Evolutionary conservation across 2,329 filamentous ascomycete genomes (phyloP), one percentile per base, ranked within the genome.

Genomic region (Albifimbria verrucaria): DNA sequence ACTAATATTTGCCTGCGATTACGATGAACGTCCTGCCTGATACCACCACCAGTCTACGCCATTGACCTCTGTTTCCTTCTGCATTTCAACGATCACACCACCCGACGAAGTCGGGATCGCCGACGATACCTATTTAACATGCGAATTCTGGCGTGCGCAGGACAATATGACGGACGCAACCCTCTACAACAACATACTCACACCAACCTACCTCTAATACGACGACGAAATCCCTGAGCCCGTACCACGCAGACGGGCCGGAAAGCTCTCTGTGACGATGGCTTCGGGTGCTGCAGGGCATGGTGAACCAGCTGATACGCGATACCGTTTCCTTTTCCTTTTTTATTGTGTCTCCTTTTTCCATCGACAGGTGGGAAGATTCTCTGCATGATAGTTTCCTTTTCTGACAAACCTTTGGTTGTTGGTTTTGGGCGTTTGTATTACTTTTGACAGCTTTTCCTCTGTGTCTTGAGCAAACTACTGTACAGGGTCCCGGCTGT

Each of bases 1-100:
- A 88, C 77, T 90, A 87, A 74, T 62, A 51, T 24, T 56, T 54
- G 57, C 57, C 57, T 51, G 52, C 57, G 55, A 62, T 56, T 42
- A 58, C 57, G 54, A 65, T 55, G 52, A 55, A 59, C 52, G 56
- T 59, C 60, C 60, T 60, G 56, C 59, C 59, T 64, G 62, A 61
- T 62, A 62, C 52, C 59, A 62, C 65, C 58, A 57, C 62, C 58
- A 65, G 61, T 59, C 58, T 57, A 56, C 59, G 54, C 61, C 57
- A 54, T 55, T 57, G 56, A 58, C n/a, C n/a, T 56, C 59, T 55
- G 60, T 62, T 57, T 62, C 57, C 57, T 65, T 59, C 60, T 63
- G 60, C 64, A 65, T 64, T 63, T 57, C 54, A 62, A 66, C 63
- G 60, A 68, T 54, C 56, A 63, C 60, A 59, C 62, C 60, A 61